Conservation (phyloP, 2,329 filamentous ascomycete species). For the Thelonectria olida region DNA sequence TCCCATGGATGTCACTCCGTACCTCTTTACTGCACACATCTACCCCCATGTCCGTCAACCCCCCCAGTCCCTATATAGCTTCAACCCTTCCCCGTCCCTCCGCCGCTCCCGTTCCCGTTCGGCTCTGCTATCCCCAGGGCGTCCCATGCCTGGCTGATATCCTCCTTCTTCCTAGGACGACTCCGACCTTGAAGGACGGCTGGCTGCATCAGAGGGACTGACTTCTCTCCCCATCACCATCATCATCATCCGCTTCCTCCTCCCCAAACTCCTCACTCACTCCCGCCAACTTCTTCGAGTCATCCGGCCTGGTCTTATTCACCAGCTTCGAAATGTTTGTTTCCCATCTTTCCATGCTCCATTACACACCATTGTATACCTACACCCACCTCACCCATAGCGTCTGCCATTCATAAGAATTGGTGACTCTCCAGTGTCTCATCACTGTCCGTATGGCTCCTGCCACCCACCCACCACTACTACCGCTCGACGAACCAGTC, state of each 20-base stretch:
- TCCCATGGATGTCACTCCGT: not conserved
- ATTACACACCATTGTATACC: not conserved
- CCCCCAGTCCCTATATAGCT: conserved; percentile 43
- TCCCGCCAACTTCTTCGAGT: conserved; percentile 3
- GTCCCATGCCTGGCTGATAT: conserved; percentile 38
- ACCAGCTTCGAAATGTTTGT: conserved; percentile 32
- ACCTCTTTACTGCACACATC: not conserved
- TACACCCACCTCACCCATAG: not conserved
- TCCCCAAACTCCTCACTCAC: not conserved
- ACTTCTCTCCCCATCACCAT: not conserved
- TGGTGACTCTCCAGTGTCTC: not conserved
- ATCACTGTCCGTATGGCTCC: not conserved
- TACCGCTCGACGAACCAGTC: not conserved
- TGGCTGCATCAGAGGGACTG: conserved; percentile 18
- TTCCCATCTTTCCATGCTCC: conserved; percentile 1
- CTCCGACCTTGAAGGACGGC: conserved; percentile 27
- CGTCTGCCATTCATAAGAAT: not conserved
- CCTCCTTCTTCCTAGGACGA: conserved; percentile 12
- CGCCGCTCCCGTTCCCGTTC: conserved; percentile 26
- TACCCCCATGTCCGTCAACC: conserved; percentile 13
- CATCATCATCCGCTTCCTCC: conserved; percentile 2
- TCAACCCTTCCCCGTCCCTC: conserved; percentile 33
- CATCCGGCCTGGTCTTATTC: conserved; percentile 18
- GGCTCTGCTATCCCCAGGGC: conserved; percentile 34
- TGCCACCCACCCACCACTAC: not conserved